phyloP scores from a whole-genome alignment of 1,284 basidiomycete species.

The Apiotrichum sp. region DNA sequence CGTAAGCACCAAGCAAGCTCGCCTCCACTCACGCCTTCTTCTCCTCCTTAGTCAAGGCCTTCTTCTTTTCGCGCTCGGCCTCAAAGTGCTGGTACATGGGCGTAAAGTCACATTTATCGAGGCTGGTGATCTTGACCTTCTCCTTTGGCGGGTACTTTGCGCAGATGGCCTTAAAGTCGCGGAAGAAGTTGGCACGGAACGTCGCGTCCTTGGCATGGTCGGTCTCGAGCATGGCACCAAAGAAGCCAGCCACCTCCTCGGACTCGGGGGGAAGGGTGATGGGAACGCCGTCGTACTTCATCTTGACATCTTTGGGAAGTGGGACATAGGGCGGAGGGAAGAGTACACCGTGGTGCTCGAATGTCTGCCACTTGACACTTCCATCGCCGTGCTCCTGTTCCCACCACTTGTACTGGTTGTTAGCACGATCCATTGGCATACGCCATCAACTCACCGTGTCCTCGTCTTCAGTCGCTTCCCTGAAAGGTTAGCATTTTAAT shows the following conservation, averaged over 20 bases:
- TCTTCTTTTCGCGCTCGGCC: constrained; percentile 86
- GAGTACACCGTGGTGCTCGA: constrained; percentile 89
- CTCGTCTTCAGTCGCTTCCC: constrained; percentile 23
- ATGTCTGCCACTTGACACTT: constrained; percentile 80
- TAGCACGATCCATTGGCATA: not conserved
- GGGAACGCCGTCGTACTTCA: constrained; percentile 86
- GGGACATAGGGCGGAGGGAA: constrained; percentile 93
- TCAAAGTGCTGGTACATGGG: constrained; percentile 94
- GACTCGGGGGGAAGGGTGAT: constrained; percentile 76
- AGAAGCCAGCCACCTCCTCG: constrained; percentile 97
- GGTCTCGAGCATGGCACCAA: constrained; percentile 85
- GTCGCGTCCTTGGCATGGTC: constrained; percentile 83
- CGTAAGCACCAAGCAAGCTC: not conserved
- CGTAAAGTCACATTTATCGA: constrained; percentile 85
- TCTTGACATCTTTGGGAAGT: constrained; percentile 76
- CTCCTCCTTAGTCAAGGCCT: constrained; percentile 72
- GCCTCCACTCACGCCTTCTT: constrained; percentile 62
- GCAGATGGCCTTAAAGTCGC: constrained; percentile 75
- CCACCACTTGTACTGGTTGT: constrained; percentile 60
- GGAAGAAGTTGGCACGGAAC: constrained; percentile 96
- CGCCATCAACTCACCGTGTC: constrained; percentile 14
- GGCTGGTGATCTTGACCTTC: constrained; percentile 67
- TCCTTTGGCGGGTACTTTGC: constrained; percentile 73
- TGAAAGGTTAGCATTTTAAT: not conserved
- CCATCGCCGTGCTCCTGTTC: constrained; percentile 60